Evolutionary conservation across 257 asterid species (phyloP), one percentile per base, ranked within the genome.

Genomic region (Paraleonurus japonicus): DNA sequence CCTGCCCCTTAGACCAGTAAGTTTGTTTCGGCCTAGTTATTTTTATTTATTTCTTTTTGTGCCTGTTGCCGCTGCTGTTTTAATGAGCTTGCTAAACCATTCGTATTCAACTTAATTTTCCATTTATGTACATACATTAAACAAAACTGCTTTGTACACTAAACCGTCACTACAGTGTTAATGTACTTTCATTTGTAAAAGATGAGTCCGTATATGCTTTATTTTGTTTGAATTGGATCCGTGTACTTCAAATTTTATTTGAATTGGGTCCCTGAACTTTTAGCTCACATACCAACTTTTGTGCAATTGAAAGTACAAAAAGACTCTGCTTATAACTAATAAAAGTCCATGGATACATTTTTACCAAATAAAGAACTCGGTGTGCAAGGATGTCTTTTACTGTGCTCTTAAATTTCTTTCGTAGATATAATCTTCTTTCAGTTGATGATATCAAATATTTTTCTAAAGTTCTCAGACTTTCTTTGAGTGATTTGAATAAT

Each of bases 1-100:
- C 81, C 77, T 94, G 78, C 99, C 99, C 13, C 89, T 94, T 68
- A 82, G 99, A 90, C 98, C 96, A 77, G 99, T 91, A 85, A 82
- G 96, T 83, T 80, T 15, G n/a, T 37, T 24, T 63, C 45, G 10
- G 7, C 53, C n/a, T 10, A 23, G 5, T 51, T 15, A 17, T 19
- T 45, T 22, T 51, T 15, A 17, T 19, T 45, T 22, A 12, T 17
- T 16, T 26, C 32, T 28, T 10, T n/a, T 61, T 48, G 37, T 72
- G 28, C 64, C 70, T 61, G 37, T 51, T 26, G 59, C 61, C 30
- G 15, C 61, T 45, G 23, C 30, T 12, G 16, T 67, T 54, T 20
- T 28, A 3, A 8, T 37, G 10, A 23, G 37, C 23, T 26, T 32
- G 13, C 9, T 12, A 32, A 53, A 32, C 63, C 37, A 54, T 35